phyloP scores from a whole-genome alignment of 2,329 filamentous ascomycete genomes.

The Cladophialophora exuberans region DNA sequence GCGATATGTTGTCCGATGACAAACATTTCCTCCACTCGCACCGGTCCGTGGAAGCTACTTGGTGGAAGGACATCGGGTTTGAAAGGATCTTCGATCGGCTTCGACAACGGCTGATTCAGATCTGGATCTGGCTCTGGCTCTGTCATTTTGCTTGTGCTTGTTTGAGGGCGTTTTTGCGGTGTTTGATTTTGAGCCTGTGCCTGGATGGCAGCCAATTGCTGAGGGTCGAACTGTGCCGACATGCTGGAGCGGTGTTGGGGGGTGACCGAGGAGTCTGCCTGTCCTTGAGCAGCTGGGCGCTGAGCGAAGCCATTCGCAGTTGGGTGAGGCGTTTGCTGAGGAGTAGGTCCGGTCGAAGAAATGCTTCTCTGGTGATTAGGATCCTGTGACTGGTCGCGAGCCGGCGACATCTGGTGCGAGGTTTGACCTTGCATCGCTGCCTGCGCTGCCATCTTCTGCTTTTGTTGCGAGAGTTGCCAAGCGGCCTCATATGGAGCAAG shows the following conservation, averaged over 20 bases:
- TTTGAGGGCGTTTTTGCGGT: conserved; percentile 31
- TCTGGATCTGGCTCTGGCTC: conserved; percentile 39
- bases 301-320: conserved; percentile 43
- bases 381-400: conserved; percentile 37
- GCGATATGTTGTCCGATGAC: conserved; percentile 69
- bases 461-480: conserved; percentile 49
- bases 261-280: conserved; percentile 40
- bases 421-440: conserved; percentile 46
- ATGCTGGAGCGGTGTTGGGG: conserved; percentile 35
- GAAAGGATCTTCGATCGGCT: conserved; percentile 49
- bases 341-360: conserved; percentile 35
- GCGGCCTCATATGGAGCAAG: conserved; percentile 70
- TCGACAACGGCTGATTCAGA: conserved; percentile 40
- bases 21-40: conserved; percentile 67
- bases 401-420: conserved; percentile 43
- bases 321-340: conserved; percentile 18
- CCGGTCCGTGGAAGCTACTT: conserved; percentile 69
- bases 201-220: conserved; percentile 32
- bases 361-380: conserved; percentile 29
- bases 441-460: conserved; percentile 46
- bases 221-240: conserved; percentile 34
- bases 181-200: conserved; percentile 23
- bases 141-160: conserved; percentile 35
- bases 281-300: conserved; percentile 17
- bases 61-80: conserved; percentile 49